phyloP scores from a whole-genome alignment of 164 flowering plant genomes.

The Brasenia schreberi region DNA sequence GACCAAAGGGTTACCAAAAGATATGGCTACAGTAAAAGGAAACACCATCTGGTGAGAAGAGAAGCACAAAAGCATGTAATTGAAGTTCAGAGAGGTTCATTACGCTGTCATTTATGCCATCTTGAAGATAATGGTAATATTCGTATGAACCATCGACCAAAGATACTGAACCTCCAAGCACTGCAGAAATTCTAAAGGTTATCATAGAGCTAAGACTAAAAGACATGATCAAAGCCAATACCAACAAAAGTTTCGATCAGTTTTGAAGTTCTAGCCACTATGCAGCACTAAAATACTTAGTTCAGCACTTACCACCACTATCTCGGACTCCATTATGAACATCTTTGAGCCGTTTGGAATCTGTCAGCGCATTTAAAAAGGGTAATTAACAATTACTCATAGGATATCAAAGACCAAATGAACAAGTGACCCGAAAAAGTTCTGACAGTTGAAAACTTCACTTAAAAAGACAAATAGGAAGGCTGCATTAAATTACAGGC shows the following conservation, averaged over 20 bases:
- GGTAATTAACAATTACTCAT: not conserved
- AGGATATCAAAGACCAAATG: not conserved
- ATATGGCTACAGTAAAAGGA: no score
- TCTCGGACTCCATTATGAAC: conserved; percentile 69
- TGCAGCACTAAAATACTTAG: not conserved
- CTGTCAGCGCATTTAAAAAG: conserved; percentile 20
- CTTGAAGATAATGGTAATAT: conserved; percentile 89
- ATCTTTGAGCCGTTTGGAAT: conserved; percentile 61
- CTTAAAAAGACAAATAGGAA: no score
- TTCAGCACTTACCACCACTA: conserved; percentile 63
- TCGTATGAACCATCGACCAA: conserved; percentile 88
- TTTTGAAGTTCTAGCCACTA: not conserved
- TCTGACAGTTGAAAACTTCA: no score
- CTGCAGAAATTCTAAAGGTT: conserved; percentile 19
- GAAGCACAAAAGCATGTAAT: not conserved
- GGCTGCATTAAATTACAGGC: no score
- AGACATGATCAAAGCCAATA: not conserved
- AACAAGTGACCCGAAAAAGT: not conserved
- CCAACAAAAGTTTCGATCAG: not conserved
- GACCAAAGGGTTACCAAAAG: no score
- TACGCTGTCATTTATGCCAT: conserved; percentile 89
- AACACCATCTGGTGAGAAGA: not conserved
- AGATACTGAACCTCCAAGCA: conserved; percentile 63
- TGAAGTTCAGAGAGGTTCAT: conserved; percentile 6
- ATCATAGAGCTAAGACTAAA: not conserved